A percentile compares a stretch with the other conserved stretches of the same genome.
Conservation (phyloP, 345 rosid species). For the Bruguiera parviflora region DNA sequence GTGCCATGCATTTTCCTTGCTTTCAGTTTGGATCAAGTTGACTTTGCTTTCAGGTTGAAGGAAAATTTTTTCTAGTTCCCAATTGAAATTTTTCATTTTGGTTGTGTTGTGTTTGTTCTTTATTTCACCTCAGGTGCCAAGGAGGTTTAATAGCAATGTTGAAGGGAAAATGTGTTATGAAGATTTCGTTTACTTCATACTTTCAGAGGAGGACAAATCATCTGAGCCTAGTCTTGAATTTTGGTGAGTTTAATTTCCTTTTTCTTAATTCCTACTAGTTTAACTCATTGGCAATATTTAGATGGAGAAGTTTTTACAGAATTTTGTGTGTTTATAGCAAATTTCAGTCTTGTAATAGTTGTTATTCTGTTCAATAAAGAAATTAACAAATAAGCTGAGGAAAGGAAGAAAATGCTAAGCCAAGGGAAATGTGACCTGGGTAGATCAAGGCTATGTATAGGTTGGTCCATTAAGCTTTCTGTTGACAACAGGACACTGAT, state of each 20-base stretch:
- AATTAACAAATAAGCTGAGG: background rate
- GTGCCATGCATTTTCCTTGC: background rate
- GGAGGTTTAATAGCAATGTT: slow-evolving; percentile 28
- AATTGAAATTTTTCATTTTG: background rate
- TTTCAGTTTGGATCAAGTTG: background rate
- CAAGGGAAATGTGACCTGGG: no score
- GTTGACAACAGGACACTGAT: no score
- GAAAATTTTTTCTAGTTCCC: background rate
- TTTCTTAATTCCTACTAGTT: background rate
- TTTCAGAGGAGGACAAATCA: slow-evolving; percentile 32
- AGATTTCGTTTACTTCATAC: slow-evolving; percentile 34
- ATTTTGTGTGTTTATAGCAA: background rate
- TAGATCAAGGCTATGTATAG: no score
- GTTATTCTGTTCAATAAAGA: background rate
- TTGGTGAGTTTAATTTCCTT: slow-evolving; percentile 17
- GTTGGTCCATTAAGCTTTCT: no score
- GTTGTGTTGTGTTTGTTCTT: background rate
- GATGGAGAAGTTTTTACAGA: background rate
- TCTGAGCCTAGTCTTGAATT: slow-evolving; percentile 32
- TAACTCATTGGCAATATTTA: background rate
- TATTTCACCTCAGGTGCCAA: slow-evolving; percentile 21
- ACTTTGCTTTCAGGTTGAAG: background rate
- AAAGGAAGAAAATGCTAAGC: background rate
- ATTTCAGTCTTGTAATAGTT: background rate
- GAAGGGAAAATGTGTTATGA: slow-evolving; percentile 38